Conservation (phyloP, 257 asterid genomes). For the Solanum sparsipilum region DNA sequence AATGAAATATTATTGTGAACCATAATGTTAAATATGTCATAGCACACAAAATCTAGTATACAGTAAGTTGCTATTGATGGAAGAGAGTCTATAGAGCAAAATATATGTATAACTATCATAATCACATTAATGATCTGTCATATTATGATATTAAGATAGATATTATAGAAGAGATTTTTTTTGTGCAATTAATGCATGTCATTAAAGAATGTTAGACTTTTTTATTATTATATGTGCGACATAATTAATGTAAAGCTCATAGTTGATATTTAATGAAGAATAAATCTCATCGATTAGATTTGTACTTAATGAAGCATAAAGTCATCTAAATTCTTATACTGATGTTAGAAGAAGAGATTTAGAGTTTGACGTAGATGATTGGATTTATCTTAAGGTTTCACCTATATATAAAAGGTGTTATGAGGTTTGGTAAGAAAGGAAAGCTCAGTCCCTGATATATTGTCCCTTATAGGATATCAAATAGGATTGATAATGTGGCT, state of each 20-base stretch:
- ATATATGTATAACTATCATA: neutral
- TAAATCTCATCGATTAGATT: neutral
- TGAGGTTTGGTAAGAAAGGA: too few relatives aligned
- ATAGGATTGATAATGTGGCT: too few relatives aligned
- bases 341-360: too few relatives aligned
- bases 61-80: neutral
- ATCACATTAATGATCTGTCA: neutral
- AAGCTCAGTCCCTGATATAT: too few relatives aligned
- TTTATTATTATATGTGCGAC: neutral
- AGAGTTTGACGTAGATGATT: too few relatives aligned
- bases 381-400: too few relatives aligned
- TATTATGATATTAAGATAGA: neutral
- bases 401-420: too few relatives aligned
- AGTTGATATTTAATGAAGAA: neutral
- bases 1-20: neutral
- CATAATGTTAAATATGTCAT: neutral
- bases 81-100: neutral
- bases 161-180: neutral
- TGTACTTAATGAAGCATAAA: neutral
- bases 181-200: neutral
- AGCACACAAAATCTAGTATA: neutral
- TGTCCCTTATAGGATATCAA: too few relatives aligned
- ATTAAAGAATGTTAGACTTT: neutral
- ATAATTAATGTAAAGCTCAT: neutral
- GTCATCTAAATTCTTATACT: too few relatives aligned